Base-by-base conservation (phyloP, 73 alveolate genomes). In the Paramecium biaurelia region DNA sequence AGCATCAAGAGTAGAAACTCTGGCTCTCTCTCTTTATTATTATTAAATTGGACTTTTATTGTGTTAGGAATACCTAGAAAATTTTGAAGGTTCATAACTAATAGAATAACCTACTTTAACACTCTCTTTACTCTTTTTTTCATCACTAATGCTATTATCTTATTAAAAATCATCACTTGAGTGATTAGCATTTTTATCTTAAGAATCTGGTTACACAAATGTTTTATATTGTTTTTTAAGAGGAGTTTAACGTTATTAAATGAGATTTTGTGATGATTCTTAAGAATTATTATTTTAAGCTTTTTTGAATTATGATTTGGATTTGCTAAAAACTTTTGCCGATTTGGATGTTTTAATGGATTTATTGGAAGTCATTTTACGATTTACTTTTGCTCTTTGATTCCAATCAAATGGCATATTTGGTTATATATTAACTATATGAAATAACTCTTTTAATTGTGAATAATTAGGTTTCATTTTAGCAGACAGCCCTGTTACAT, bases 1-100 rank as follows among this genome's bases (percentile, higher is more conserved):
- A 2, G 59, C 86, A 35, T 72, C 86, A n/a, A 72, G 30, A 28
- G 86, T 72, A 5, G 86, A 72, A 72, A 72, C 86, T 72, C 86
- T 72, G 20, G 86, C 86, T 21, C n/a, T 72, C 24, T 63, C 84
- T 30, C 26, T 63, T 53, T 63, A 63, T 63, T 63, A 26, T 14
- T 63, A 20, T 7, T 32, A 5, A 2, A 63, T 30, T 6, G 84
- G 84, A 63, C 84, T 63, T 63, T 63, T 63, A 7, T 63, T 63
- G 26, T 63, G 84, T 63, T 63, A 30, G 11, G 84, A 63, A 63
- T 63, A 63, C 26, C 84, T 63, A 30, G 84, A 63, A 63, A 63
- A 63, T 63, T 63, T 63, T 9, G 84, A 63, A 12, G 84, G 84
- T 63, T 63, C 84, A 24, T 63, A n/a, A 63, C 84, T 63, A 12